Evolutionary conservation across 23 red algal species (phyloP).

Genomic region (Gracilaria caudata): DNA sequence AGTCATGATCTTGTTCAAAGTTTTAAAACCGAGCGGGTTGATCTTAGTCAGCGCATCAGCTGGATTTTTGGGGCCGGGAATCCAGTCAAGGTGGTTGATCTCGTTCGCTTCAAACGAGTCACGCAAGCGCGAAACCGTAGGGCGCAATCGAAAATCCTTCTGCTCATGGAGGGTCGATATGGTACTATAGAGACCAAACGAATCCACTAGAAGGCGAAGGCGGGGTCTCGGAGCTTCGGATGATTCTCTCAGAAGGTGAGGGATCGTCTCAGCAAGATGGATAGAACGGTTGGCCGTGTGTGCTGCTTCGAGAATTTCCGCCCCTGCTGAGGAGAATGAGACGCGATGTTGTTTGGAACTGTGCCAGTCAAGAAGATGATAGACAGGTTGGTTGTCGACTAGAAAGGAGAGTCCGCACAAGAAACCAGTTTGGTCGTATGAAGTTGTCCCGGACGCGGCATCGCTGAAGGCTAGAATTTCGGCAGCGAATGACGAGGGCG

Average conservation of each 20-base stretch:
- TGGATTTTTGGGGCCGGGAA: background rate
- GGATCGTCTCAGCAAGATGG: background rate
- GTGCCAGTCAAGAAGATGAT: constrained; percentile 15
- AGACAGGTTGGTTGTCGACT: background rate
- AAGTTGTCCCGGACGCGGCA: constrained; percentile 8
- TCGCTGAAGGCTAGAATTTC: background rate
- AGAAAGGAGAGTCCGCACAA: background rate
- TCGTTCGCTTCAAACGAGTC: background rate
- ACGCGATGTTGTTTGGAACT: constrained; percentile 5
- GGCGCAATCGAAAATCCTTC: background rate
- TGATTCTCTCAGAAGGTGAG: background rate
- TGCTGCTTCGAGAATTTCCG: constrained; percentile 1
- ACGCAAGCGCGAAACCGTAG: constrained; percentile 7
- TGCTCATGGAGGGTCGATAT: constrained; percentile 23
- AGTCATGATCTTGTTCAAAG: background rate
- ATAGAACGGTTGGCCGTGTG: background rate
- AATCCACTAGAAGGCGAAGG: background rate
- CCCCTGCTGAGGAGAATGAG: constrained; percentile 20
- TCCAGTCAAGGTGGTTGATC: constrained; percentile 13
- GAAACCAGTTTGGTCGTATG: constrained; percentile 17
- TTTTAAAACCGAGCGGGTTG: background rate
- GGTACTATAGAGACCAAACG: background rate
- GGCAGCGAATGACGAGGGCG: background rate
- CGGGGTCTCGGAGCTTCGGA: background rate
- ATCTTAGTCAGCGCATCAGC: constrained; percentile 7